Base-by-base conservation (phyloP, 169 alveolate genomes). In the Theileria orientalis region DNA sequence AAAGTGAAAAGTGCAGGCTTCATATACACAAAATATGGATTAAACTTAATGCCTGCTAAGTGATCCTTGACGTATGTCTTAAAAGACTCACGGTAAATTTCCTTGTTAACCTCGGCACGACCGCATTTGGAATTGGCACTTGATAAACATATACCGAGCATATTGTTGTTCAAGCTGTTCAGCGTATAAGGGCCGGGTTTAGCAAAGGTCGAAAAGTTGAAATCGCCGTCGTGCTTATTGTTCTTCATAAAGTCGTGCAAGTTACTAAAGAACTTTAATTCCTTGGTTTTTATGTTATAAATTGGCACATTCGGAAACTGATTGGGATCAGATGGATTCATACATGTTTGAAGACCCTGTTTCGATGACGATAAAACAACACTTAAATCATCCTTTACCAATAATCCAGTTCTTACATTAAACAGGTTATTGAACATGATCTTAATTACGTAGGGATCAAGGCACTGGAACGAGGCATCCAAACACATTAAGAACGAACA, bases 341-440 rank as follows among this genome's bases (percentile, higher is more conserved):
- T 52, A 27, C 69, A 75, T 30, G 30, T 44, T 0, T 51, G 51
- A 19, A 76, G 21, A 30, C 37, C 25, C 35, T 30, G 32, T 3
- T 33, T 25, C 9, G 85, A 76, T 19, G 61, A 23, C 9, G 85
- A 27, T 37, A 76, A 19, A 57, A n/a, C n/a, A n/a, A n/a, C n/a
- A n/a, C n/a, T n/a, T n/a, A n/a, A n/a, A n/a, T n/a, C n/a, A n/a
- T n/a, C 86, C 46, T 74, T 35, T 0, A 70, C 71, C 29, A 78
- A 35, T 19, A 78, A 19, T 0, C 86, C 86, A 6, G 56, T 33
- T 9, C 32, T 57, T 41, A 25, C 54, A 41, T 78, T 69, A 37
- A 89, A 84, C 32, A n/a, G n/a, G n/a, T n/a, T n/a, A n/a, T n/a
- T n/a, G n/a, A n/a, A n/a, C n/a, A n/a, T n/a, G n/a, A n/a, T n/a